Conservation (phyloP, 805 yeast genomes). For the Wickerhamomyces sydowiorum region DNA sequence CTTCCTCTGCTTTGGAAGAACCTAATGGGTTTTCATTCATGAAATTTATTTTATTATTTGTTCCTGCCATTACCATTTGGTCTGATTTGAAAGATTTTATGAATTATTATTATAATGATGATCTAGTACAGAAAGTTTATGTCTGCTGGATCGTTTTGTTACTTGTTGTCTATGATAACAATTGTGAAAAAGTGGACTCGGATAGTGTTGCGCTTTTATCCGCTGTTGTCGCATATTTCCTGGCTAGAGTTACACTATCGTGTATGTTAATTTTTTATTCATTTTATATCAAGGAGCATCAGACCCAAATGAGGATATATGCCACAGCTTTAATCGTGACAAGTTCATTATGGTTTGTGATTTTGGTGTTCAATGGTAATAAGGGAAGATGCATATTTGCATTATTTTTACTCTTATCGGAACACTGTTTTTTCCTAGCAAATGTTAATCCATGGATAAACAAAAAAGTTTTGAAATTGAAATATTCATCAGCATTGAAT, state of each 20-base stretch:
- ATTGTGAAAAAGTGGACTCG: constrained; percentile 31
- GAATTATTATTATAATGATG: constrained; percentile 59
- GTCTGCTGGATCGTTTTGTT: constrained; percentile 48
- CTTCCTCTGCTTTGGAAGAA: constrained; percentile 44
- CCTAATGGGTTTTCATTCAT: constrained; percentile 43
- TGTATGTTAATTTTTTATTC: constrained; percentile 30
- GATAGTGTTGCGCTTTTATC: constrained; percentile 30
- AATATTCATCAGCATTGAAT: neutral
- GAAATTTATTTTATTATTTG: constrained; percentile 42
- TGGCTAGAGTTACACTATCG: constrained; percentile 32
- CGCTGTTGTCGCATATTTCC: constrained; percentile 33
- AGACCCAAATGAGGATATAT: constrained; percentile 42
- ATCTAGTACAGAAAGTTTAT: constrained; percentile 45
- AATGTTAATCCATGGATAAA: constrained; percentile 23
- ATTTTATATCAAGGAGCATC: constrained; percentile 40
- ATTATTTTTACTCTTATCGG: neutral
- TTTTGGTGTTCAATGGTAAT: constrained; percentile 38
- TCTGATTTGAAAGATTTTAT: constrained; percentile 55
- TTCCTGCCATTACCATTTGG: constrained; percentile 64
- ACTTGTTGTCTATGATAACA: constrained; percentile 47
- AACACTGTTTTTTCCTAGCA: neutral
- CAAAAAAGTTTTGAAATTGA: constrained; percentile 22
- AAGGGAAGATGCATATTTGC: constrained; percentile 42
- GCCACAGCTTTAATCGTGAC: constrained; percentile 27
- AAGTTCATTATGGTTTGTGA: constrained; percentile 42